Percentiles rank a stretch among this genome's conserved stretches.
Conservation (phyloP, 352 stramenopile species). For the Phytophthora citrophthora region DNA sequence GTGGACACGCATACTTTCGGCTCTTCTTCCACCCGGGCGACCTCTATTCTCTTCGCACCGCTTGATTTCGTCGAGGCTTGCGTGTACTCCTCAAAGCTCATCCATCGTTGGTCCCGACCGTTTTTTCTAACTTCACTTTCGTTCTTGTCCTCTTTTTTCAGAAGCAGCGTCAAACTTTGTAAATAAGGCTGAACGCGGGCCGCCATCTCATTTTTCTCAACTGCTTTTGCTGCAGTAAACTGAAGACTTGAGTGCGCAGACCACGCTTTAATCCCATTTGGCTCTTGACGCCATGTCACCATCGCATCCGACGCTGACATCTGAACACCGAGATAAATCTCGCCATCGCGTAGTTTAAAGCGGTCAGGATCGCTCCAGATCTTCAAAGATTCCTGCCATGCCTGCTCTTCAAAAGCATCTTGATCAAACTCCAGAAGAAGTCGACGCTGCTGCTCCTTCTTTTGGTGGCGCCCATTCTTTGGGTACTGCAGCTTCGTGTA, state of each 20-base stretch:
- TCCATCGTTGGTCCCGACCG: slow-evolving; percentile 40
- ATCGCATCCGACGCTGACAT: slow-evolving; percentile 56
- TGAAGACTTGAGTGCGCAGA: slow-evolving; percentile 26
- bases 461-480: slow-evolving; percentile 38
- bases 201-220: slow-evolving; percentile 44
- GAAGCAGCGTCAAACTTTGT: slow-evolving; percentile 35
- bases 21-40: slow-evolving; percentile 26
- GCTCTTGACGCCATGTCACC: slow-evolving; percentile 49
- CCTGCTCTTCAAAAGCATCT: slow-evolving; percentile 35
- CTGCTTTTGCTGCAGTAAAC: slow-evolving; percentile 26
- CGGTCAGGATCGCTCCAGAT: slow-evolving; percentile 11
- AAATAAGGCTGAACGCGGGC: slow-evolving; percentile 50
- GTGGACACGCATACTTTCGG: slow-evolving; percentile 62
- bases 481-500: slow-evolving; percentile 47
- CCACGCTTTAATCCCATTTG: slow-evolving; percentile 37
- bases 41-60: slow-evolving; percentile 33
- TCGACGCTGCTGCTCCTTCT: slow-evolving; percentile 47
- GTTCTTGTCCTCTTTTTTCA: slow-evolving; percentile 40
- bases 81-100: slow-evolving; percentile 50
- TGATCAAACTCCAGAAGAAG: slow-evolving; percentile 56
- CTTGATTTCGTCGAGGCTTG: slow-evolving; percentile 19
- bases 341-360: slow-evolving; percentile 39
- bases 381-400: slow-evolving; percentile 19
- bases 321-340: slow-evolving; percentile 58
- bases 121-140: slow-evolving; percentile 26